A percentile compares a stretch with the other conserved stretches of the same genome.
Evolutionary conservation across 257 asterid species (phyloP).

Genomic region (Primulina eburnea): DNA sequence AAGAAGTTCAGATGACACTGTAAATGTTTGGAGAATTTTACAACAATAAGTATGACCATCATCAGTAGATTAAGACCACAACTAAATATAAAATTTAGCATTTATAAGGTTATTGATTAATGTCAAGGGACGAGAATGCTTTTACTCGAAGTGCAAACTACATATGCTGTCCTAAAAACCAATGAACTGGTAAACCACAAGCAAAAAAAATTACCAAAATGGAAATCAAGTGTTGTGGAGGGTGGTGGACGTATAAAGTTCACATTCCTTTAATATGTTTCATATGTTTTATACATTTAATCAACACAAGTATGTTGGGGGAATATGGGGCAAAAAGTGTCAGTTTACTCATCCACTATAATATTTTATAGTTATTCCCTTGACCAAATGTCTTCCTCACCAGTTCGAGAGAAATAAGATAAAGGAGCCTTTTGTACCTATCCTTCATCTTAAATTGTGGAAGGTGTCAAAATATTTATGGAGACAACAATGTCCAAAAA

Average conservation of each 20-base stretch:
- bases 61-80: background rate
- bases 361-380: background rate
- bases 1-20: background rate
- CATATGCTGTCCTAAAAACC: background rate
- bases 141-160: background rate
- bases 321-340: background rate
- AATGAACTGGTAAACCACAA: background rate
- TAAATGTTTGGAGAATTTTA: background rate
- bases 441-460: background rate
- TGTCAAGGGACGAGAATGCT: constrained; percentile 1
- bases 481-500: background rate
- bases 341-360: background rate
- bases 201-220: background rate
- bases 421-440: background rate
- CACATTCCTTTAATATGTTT: background rate
- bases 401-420: too few species aligned
- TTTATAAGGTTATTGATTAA: background rate
- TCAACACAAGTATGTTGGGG: background rate
- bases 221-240: background rate
- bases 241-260: background rate
- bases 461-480: background rate
- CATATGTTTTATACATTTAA: too few species aligned
- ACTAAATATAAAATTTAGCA: background rate
- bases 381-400: background rate
- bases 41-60: background rate